These are phyloP conservation scores for Mortierella sp. DNA, from an alignment of 371 early-diverging fungal genomes.

Conservation along the genomic window DNA sequence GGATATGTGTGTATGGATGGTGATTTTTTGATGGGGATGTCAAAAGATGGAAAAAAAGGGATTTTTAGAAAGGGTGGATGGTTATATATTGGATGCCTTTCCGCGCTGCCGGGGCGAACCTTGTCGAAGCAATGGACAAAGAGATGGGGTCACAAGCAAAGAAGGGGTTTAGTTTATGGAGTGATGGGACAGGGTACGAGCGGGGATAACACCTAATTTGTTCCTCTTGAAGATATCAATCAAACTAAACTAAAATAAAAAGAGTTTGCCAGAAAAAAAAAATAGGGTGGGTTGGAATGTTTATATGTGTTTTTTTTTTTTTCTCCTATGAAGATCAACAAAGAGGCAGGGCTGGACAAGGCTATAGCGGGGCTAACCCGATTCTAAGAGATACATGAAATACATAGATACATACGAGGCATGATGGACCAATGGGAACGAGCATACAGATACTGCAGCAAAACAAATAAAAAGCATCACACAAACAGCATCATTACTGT, in stretches of 20 bases:
- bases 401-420: neutral
- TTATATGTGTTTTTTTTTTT: slow-evolving; percentile 9
- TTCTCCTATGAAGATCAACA: neutral
- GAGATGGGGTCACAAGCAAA: neutral
- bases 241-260: neutral
- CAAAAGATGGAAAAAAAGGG: neutral
- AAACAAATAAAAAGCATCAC: too few relatives aligned
- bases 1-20: neutral
- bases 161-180: neutral
- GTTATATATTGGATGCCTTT: neutral
- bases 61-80: neutral
- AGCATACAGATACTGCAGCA: neutral
- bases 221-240: neutral
- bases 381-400: neutral
- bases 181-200: neutral
- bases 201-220: neutral
- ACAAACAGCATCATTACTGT: too few relatives aligned
- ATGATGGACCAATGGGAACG: neutral
- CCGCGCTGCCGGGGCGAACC: neutral
- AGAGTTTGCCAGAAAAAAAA: slow-evolving; percentile 1
- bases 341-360: neutral
- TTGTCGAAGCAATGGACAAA: neutral
- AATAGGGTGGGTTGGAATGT: slow-evolving; percentile 7
- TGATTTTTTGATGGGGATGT: neutral
- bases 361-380: neutral